Evolutionary conservation across 176 grass and related monocot genomes (phyloP).

Genomic region (Metroxylon sagu): DNA sequence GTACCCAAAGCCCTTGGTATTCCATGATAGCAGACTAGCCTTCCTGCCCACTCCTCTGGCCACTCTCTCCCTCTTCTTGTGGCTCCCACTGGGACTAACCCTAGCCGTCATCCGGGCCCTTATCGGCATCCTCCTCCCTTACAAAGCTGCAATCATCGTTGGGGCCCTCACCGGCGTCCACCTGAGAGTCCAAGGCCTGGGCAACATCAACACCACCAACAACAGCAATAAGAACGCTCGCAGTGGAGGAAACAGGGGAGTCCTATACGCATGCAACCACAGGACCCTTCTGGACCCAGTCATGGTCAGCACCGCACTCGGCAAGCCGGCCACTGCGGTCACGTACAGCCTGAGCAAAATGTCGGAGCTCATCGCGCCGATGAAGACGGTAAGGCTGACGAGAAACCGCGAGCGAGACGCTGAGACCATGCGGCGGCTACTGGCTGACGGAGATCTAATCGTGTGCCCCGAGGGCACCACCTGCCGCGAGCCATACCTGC

Average conservation of each 20-base stretch:
- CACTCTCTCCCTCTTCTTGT: slow-evolving; percentile 56
- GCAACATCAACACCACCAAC: no score
- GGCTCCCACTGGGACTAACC: slow-evolving; percentile 51
- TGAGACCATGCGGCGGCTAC: slow-evolving; percentile 48
- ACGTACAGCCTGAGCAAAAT: slow-evolving; percentile 82
- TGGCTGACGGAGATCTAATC: slow-evolving; percentile 42
- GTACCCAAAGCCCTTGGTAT: slow-evolving; percentile 85
- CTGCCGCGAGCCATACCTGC: slow-evolving; percentile 80
- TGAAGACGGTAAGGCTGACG: slow-evolving; percentile 68
- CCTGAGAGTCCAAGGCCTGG: slow-evolving; percentile 24
- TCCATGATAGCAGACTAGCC: slow-evolving; percentile 82
- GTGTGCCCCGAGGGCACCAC: slow-evolving; percentile 94
- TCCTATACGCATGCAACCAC: slow-evolving; percentile 81
- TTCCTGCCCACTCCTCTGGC: slow-evolving; percentile 54
- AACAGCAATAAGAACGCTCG: not conserved
- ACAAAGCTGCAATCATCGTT: slow-evolving; percentile 17
- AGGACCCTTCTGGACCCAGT: slow-evolving; percentile 77
- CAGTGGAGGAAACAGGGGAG: slow-evolving; percentile 12
- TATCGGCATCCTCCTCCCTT: slow-evolving; percentile 50
- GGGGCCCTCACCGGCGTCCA: slow-evolving; percentile 38
- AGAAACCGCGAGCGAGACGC: slow-evolving; percentile 56
- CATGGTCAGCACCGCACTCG: slow-evolving; percentile 44
- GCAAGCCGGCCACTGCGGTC: slow-evolving; percentile 52
- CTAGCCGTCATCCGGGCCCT: slow-evolving; percentile 47
- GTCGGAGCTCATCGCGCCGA: slow-evolving; percentile 55